Evolutionary conservation across 805 yeast species (phyloP).

Genomic region (Helenozyma baotianmanensis): DNA sequence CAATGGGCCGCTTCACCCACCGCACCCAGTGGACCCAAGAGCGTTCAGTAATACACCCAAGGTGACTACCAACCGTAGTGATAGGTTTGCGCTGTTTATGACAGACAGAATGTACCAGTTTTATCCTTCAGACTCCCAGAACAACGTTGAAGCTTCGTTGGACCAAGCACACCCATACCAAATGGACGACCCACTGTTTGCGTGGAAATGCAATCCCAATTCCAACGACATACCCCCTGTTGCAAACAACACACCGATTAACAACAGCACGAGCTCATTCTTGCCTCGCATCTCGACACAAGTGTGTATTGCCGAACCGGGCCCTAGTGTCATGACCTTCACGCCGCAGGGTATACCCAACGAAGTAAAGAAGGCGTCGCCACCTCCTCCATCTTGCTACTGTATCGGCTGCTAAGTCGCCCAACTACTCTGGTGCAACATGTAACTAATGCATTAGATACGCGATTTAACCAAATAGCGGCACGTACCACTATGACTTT

Average conservation of each 20-base stretch:
- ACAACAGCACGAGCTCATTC: slow-evolving; percentile 10
- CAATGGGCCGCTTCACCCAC: slow-evolving; percentile 12
- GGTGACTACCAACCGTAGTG: background rate
- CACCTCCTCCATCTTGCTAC: too few species aligned
- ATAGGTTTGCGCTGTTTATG: slow-evolving; percentile 13
- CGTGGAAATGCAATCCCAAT: too few species aligned
- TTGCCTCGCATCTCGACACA: slow-evolving; percentile 8
- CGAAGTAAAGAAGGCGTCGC: slow-evolving; percentile 4
- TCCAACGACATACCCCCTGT: too few species aligned
- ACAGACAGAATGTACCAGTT: slow-evolving; percentile 14
- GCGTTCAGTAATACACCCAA: background rate
- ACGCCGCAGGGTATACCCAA: slow-evolving; percentile 12
- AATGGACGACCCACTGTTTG: too few species aligned
- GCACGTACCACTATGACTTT: too few species aligned
- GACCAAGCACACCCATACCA: slow-evolving; percentile 14
- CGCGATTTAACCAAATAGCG: too few species aligned
- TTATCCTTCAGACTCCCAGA: slow-evolving; percentile 14
- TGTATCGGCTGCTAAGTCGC: too few species aligned
- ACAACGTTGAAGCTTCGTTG: slow-evolving; percentile 12
- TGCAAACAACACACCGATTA: too few species aligned
- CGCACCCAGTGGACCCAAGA: slow-evolving; percentile 7
- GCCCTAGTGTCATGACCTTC: slow-evolving; percentile 5
- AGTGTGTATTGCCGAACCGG: slow-evolving; percentile 4
- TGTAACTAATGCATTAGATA: background rate
- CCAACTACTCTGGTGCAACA: too few species aligned